A percentile compares a stretch with the other conserved stretches of the same genome.
These are phyloP conservation scores for Flaveria brownii DNA, from an alignment of 129 eudicot genomes.

Conservation along the genomic window DNA sequence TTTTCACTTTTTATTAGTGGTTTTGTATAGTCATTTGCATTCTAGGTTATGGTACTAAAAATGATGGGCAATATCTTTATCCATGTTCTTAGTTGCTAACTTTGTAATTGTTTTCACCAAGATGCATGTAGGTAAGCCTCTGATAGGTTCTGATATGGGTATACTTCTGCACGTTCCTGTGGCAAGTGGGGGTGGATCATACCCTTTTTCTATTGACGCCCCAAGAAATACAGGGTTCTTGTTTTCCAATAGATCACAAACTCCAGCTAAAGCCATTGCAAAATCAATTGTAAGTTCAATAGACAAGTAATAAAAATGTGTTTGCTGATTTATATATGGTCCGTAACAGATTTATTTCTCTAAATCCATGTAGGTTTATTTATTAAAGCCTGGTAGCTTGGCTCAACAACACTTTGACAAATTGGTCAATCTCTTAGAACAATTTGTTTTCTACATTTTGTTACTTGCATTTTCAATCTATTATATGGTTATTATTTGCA, in stretches of 20 bases:
- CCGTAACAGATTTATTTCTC: not conserved
- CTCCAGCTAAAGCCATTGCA: too few species aligned
- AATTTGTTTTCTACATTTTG: slow-evolving; percentile 69
- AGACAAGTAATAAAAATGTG: slow-evolving; percentile 10
- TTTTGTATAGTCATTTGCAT: not conserved
- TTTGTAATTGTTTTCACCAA: too few species aligned
- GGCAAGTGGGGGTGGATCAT: too few species aligned
- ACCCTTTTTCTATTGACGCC: too few species aligned
- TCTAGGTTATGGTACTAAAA: slow-evolving; percentile 24
- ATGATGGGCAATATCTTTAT: too few species aligned
- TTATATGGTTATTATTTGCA: slow-evolving; percentile 14
- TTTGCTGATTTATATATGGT: slow-evolving; percentile 23
- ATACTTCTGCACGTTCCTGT: too few species aligned
- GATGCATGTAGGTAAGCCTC: too few species aligned
- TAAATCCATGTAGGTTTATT: slow-evolving; percentile 55
- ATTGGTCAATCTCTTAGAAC: slow-evolving; percentile 44
- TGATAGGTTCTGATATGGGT: too few species aligned
- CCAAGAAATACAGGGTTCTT: too few species aligned
- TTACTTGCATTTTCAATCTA: slow-evolving; percentile 21
- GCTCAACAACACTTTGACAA: too few species aligned
- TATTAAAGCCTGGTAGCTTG: slow-evolving; percentile 33
- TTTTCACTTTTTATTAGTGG: not conserved
- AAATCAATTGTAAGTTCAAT: slow-evolving; percentile 37
- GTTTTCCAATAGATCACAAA: too few species aligned
- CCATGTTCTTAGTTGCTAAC: too few species aligned